Evolutionary conservation across 345 rosid genomes (phyloP), one percentile per base, ranked within the genome.

Genomic region (Acer negundo): DNA sequence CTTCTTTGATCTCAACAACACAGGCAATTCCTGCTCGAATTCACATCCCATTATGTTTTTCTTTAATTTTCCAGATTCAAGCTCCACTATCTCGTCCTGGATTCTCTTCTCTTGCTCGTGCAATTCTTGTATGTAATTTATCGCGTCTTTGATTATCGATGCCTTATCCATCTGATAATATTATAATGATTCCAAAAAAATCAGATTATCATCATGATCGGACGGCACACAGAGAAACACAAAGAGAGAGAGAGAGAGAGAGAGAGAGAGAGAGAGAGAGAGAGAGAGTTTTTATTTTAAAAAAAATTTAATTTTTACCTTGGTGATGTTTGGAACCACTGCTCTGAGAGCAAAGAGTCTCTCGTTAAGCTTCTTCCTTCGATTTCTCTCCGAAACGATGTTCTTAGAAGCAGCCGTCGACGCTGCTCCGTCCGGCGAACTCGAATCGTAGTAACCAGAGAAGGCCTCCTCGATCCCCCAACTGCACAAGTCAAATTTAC

Each of bases 81-180:
- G 89, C 67, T 92, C 97, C 75, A 59, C n/a, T 17, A 94, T 90
- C 86, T 96, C 97, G 2, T 86, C 84, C 65, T 85, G 88, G 16
- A 96, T 90, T 77, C 87, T 85, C 63, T 78, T 85, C 81, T 96
- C 95, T 80, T 92, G 97, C 1, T 88, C 89, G 19, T 92, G 99
- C 78, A 96, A 75, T 56, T 92, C 94, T 79, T 94, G 88, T 67
- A 96, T 94, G 81, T 96, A 94, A 62, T 89, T 90, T 19, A 96
- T 96, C 6, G 99, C 98, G 42, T 96, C 99, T 81, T 91, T 96
- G 74, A 96, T 86, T 79, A 96, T 96, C n/a, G 99, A 96, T 17
- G 99, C 99, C 87, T 92, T 96, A 77, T 96, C 99, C 99, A 96
- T 96, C 99, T 96, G 76, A 10, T 73, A 19, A 53, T 28, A 59